Evolutionary conservation across 2,329 filamentous ascomycete genomes (phyloP), one percentile per base, ranked within the genome.

Genomic region (Penicillium sp.): DNA sequence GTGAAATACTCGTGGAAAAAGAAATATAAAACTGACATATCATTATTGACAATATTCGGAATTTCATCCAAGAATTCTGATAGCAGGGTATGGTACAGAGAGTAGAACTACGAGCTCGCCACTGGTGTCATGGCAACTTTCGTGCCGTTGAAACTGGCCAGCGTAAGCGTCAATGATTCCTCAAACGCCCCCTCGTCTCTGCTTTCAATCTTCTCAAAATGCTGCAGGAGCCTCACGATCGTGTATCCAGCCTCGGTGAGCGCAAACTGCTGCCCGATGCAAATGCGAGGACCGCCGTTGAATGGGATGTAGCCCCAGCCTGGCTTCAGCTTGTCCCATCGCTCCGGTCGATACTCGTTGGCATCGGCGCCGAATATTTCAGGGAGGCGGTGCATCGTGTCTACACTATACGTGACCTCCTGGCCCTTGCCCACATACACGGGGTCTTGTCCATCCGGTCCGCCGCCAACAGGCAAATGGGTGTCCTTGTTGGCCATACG

Each of bases 401-500:
- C 66, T 2, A 74, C 69, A 35, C 72, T 74, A 53, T 78, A 78
- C 29, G 72, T 62, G 25, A 79, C 54, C 4, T 66, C 63, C 9
- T 76, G 71, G 46, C 71, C 66, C 36, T 69, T 68, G 15, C 69
- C 67, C 17, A 78, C 65, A 11, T 71, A 69, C 18, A 78, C 60
- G 3, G 69, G 67, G 7, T 59, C 53, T 10, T 43, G 55, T 4
- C 70, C 73, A 46, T 78, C 72, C 3, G 66, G 59, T 0, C 75
- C 75, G 13, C 75, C 75, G n/a, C 75, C 87, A 13, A 73, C 71
- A 0, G 87, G 87, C 2, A 94, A 76, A 0, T 80, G 86, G 2
- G 87, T 90, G 68, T 90, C 84, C 43, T 73, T 75, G 9, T 87
- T 74, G 9, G 86, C 79, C 20, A 83, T 70, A 47, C 88, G 83